A percentile compares a stretch with the other conserved stretches of the same genome.
Evolutionary conservation across 225 moss, liverwort and hornwort genomes (phyloP).

Genomic region (Marchantia paleacea): DNA sequence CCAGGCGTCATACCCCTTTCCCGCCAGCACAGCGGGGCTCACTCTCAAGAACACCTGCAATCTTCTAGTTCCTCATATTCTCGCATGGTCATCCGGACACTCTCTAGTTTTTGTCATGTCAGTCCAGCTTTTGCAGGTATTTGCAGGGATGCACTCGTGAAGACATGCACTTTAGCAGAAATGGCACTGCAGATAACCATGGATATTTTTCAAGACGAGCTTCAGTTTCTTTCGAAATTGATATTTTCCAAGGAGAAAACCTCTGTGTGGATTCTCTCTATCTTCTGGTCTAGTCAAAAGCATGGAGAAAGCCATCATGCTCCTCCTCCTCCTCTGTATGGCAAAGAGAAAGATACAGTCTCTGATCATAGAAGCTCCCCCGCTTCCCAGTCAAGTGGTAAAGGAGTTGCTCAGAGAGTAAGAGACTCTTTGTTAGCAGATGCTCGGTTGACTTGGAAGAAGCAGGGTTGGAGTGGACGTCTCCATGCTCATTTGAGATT

Average conservation of each 20-base stretch:
- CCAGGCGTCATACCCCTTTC: conserved; percentile 34
- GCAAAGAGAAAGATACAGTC: conserved; percentile 47
- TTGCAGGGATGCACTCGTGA: conserved; percentile 84
- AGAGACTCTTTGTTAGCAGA: conserved; percentile 82
- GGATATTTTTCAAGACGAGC: conserved; percentile 80
- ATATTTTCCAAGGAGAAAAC: conserved; percentile 67
- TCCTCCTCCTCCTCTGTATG: conserved; percentile 17
- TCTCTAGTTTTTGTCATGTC: conserved; percentile 65
- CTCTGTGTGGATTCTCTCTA: conserved; percentile 80
- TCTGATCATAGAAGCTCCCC: conserved; percentile 13
- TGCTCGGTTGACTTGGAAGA: conserved; percentile 69
- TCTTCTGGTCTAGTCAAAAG: conserved; percentile 69
- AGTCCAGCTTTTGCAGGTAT: conserved; percentile 68
- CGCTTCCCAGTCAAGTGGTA: conserved; percentile 6
- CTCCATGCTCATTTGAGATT: conserved; percentile 90
- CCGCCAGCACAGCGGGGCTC: conserved; percentile 52
- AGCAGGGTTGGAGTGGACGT: conserved; percentile 83
- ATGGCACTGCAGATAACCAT: conserved; percentile 78
- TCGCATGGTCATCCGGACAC: conserved; percentile 49
- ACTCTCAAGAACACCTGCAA: conserved; percentile 40
- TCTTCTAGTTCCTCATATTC: conserved; percentile 34
- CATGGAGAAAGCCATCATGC: conserved; percentile 46
- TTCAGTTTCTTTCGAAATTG: conserved; percentile 81
- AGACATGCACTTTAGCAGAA: conserved; percentile 63
- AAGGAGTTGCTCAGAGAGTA: conserved; percentile 41